Evolutionary conservation across 1,284 basidiomycete species (phyloP).

Genomic region (Rhodotorula sp.): DNA sequence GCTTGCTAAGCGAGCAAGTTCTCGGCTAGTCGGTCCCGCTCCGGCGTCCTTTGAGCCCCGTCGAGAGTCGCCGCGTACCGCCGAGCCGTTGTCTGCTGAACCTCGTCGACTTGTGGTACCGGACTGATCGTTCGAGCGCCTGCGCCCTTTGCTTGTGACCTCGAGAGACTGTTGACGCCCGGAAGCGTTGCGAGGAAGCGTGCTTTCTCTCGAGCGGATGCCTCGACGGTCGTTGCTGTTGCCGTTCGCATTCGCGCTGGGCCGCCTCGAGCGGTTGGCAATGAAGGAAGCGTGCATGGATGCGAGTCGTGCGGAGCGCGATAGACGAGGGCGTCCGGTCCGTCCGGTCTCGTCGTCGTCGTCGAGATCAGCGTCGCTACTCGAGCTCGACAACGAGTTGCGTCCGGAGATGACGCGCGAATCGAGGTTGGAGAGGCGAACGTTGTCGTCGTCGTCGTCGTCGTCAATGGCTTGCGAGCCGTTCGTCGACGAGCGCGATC

Average conservation of each 20-base stretch:
- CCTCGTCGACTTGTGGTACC: background rate
- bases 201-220: constrained; percentile 14
- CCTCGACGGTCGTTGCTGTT: constrained; percentile 1
- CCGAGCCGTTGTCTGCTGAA: background rate
- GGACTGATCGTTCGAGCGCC: constrained; percentile 5
- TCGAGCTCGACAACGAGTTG: constrained; percentile 15
- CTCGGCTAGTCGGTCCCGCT: background rate
- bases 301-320: constrained; percentile 15
- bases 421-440: background rate
- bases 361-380: constrained; percentile 24
- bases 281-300: constrained; percentile 21
- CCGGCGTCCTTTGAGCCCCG: background rate
- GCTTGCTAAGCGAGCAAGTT: constrained; percentile 3
- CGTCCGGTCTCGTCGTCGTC: background rate
- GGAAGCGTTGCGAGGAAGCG: background rate
- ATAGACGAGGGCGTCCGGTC: background rate
- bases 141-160: background rate
- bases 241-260: constrained; percentile 11
- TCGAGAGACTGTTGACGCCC: constrained; percentile 13
- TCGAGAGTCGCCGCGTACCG: background rate
- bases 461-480: background rate
- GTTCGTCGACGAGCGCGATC: constrained; percentile 7
- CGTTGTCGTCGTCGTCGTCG: background rate
- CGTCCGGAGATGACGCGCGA: constrained; percentile 1
- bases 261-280: constrained; percentile 24